These are phyloP conservation scores for Populus tremula DNA, from an alignment of 345 rosid genomes.

Conservation along the genomic window DNA sequence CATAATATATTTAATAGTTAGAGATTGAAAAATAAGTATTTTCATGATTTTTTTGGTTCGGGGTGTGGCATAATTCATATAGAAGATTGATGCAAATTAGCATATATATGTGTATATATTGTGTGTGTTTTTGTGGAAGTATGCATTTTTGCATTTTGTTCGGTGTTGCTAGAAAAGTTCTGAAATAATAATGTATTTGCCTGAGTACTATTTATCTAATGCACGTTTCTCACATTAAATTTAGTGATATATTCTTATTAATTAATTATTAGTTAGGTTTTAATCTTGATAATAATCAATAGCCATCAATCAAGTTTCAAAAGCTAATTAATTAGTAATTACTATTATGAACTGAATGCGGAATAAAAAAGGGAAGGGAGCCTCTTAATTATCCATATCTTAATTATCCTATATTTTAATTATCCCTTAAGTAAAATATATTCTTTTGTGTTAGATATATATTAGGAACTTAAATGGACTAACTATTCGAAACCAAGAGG, in stretches of 20 bases:
- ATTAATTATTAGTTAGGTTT: neutral
- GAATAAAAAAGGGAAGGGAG: neutral
- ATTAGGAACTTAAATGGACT: neutral
- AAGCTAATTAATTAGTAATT: too few relatives aligned
- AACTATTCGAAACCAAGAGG: too few relatives aligned
- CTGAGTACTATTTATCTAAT: too few relatives aligned
- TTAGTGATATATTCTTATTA: neutral
- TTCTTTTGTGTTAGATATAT: neutral
- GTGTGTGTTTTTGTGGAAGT: too few relatives aligned
- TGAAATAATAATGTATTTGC: too few relatives aligned
- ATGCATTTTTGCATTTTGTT: neutral
- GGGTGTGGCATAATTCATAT: too few relatives aligned
- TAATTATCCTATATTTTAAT: neutral
- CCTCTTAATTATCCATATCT: neutral
- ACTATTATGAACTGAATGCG: neutral
- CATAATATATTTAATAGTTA: too few relatives aligned
- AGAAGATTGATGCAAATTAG: too few relatives aligned
- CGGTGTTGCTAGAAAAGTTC: too few relatives aligned
- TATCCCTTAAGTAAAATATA: neutral
- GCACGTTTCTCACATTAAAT: neutral
- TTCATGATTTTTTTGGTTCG: too few relatives aligned
- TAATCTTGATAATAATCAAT: neutral
- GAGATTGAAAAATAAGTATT: too few relatives aligned
- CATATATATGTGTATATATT: too few relatives aligned
- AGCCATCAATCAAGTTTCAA: neutral